phyloP scores from a whole-genome alignment of 2,329 filamentous ascomycete species.

The Lachnellula cervina region DNA sequence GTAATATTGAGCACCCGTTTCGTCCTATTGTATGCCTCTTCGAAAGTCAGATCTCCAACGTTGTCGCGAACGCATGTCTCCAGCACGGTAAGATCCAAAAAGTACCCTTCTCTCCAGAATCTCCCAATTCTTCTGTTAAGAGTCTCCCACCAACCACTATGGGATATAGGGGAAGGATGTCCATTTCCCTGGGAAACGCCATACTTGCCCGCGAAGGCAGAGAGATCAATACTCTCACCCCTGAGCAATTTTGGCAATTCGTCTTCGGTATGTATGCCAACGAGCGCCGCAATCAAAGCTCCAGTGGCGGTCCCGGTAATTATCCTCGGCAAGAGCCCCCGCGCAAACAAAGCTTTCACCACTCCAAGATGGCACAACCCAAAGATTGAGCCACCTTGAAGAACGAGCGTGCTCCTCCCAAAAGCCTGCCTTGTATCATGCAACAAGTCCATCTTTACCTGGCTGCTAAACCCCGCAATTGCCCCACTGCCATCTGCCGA shows the following conservation, averaged over 20 bases:
- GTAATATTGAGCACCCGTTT: constrained; percentile 90
- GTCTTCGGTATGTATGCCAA: constrained; percentile 81
- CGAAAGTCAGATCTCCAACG: constrained; percentile 85
- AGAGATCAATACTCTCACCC: constrained; percentile 76
- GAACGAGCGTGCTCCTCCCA: constrained; percentile 75
- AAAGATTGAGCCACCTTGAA: constrained; percentile 89
- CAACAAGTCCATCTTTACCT: constrained; percentile 73
- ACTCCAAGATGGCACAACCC: constrained; percentile 87
- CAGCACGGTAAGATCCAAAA: constrained; percentile 75
- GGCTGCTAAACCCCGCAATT: constrained; percentile 36
- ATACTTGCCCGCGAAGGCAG: constrained; percentile 58
- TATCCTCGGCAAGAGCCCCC: constrained; percentile 78
- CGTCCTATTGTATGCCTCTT: constrained; percentile 82
- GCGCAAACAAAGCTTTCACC: constrained; percentile 77
- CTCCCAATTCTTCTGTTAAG: constrained; percentile 61
- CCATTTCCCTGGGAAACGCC: constrained; percentile 32
- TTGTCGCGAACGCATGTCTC: constrained; percentile 82
- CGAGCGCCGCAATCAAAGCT: constrained; percentile 80
- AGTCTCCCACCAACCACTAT: constrained; percentile 46
- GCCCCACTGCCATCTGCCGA: constrained; percentile 34
- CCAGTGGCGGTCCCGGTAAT: constrained; percentile 89
- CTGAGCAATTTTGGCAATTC: constrained; percentile 73
- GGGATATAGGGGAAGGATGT: constrained; percentile 34
- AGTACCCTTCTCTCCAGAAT: constrained; percentile 72
- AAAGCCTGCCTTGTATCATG: constrained; percentile 86